Conservation (phyloP, 2,329 filamentous ascomycete genomes). For the Talaromyces amestolkiae region DNA sequence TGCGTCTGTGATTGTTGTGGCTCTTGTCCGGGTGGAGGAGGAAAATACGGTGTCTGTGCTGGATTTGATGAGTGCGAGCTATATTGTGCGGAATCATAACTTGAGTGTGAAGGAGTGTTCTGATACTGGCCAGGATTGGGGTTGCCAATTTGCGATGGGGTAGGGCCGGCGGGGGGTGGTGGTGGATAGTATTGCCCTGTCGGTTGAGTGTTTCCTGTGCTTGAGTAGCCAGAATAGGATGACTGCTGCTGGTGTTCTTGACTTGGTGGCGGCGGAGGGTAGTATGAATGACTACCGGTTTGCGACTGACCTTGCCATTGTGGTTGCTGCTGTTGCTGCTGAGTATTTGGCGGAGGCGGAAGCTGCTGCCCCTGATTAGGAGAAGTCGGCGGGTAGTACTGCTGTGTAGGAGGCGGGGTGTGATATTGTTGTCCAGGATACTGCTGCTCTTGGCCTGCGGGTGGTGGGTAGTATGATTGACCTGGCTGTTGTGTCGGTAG, state of each 20-base stretch:
- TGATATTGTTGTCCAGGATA: conserved; percentile 1
- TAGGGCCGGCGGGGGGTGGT: conserved; percentile 38
- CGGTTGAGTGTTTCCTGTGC: not conserved
- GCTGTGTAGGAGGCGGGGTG: conserved; percentile 9
- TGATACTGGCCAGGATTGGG: conserved; percentile 9
- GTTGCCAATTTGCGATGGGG: conserved; percentile 22
- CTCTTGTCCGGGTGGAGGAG: conserved; percentile 41
- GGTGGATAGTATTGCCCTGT: conserved; percentile 38
- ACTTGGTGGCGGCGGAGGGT: conserved; percentile 11
- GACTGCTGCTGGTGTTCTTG: conserved; percentile 17
- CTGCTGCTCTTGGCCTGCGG: conserved; percentile 3
- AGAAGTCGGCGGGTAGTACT: conserved; percentile 4
- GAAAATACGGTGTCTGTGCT: conserved; percentile 39
- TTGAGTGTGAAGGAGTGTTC: not conserved
- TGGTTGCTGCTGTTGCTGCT: conserved; percentile 21
- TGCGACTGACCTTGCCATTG: conserved; percentile 18
- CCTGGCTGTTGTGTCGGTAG: conserved; percentile 3
- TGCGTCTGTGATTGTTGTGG: conserved; percentile 32
- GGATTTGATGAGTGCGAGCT: conserved; percentile 8
- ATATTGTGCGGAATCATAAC: conserved; percentile 12
- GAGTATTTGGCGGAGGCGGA: conserved; percentile 17
- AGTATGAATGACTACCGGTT: conserved; percentile 11
- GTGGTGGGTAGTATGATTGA: conserved; percentile 11
- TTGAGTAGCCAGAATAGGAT: not conserved
- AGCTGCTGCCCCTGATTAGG: conserved; percentile 7